phyloP scores from a whole-genome alignment of 1,284 basidiomycete genomes.

The Rhodotorula mucilaginosa region DNA sequence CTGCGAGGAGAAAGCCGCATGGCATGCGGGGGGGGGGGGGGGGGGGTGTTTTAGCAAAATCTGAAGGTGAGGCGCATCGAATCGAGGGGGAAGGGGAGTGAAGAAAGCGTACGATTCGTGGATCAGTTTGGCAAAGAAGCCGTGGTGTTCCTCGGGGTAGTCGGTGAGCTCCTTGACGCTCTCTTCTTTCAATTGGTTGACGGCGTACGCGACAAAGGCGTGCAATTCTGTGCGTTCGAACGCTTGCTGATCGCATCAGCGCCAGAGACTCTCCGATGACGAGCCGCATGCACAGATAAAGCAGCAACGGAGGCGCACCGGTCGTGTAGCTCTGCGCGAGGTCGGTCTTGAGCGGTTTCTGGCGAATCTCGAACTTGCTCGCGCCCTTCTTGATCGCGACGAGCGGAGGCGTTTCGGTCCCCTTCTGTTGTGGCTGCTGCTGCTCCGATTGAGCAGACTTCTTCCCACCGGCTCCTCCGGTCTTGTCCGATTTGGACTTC shows the following conservation, averaged over 20 bases:
- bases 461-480: not conserved
- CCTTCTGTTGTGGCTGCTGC: not conserved
- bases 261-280: constrained; percentile 1
- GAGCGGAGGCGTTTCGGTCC: constrained; percentile 17
- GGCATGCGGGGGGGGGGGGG: too few species aligned
- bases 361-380: constrained; percentile 72
- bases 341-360: constrained; percentile 71
- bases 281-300: not conserved
- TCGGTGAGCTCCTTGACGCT: constrained; percentile 44
- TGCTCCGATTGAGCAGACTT: not conserved
- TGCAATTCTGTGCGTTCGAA: constrained; percentile 1
- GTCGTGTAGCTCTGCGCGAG: constrained; percentile 76
- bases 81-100: too few species aligned
- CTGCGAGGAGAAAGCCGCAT: constrained; percentile 51
- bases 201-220: constrained; percentile 21
- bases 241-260: too few species aligned
- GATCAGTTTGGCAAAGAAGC: constrained; percentile 47
- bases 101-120: constrained; percentile 36
- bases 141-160: constrained; percentile 62
- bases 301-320: constrained; percentile 55
- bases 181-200: constrained; percentile 10
- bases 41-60: too few species aligned
- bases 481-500: not conserved
- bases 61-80: not conserved
- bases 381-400: constrained; percentile 50